Percentiles rank a stretch among this genome's conserved stretches.
phyloP scores from a whole-genome alignment of 768 basidiomycete species.

The Candolleomyces eurysporus region DNA sequence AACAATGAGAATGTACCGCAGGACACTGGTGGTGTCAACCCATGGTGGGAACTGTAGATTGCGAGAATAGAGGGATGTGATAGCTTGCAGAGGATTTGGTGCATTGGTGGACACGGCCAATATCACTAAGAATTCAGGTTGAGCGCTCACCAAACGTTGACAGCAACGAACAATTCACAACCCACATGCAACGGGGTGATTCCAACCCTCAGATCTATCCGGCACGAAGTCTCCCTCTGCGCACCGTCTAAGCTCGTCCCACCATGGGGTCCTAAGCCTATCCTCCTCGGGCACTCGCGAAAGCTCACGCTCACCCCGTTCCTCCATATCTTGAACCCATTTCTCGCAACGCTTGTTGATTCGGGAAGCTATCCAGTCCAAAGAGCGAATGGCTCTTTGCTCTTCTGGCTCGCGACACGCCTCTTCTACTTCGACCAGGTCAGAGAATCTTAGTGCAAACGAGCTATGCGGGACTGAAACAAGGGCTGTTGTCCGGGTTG shows the following conservation, averaged over 20 bases:
- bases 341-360: constrained; percentile 58
- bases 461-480: constrained; percentile 67
- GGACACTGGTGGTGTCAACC: constrained; percentile 64
- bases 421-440: constrained; percentile 66
- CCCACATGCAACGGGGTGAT: constrained; percentile 80
- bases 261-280: constrained; percentile 67
- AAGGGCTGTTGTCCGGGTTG: constrained; percentile 73
- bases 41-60: constrained; percentile 69
- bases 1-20: constrained; percentile 75
- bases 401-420: constrained; percentile 80
- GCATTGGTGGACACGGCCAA: constrained; percentile 80
- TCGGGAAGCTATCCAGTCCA: constrained; percentile 84
- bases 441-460: constrained; percentile 78
- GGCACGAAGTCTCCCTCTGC: constrained; percentile 76
- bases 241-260: constrained; percentile 80
- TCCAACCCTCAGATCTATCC: constrained; percentile 75
- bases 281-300: constrained; percentile 35
- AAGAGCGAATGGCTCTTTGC: constrained; percentile 70
- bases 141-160: background rate
- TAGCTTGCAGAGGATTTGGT: constrained; percentile 77
- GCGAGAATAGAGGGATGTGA: constrained; percentile 72
- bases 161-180: constrained; percentile 12
- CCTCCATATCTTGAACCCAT: constrained; percentile 72
- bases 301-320: constrained; percentile 24
- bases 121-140: constrained; percentile 52